Conservation (phyloP, 1,139 yeast species). For the Groenewaldozyma sp. region DNA sequence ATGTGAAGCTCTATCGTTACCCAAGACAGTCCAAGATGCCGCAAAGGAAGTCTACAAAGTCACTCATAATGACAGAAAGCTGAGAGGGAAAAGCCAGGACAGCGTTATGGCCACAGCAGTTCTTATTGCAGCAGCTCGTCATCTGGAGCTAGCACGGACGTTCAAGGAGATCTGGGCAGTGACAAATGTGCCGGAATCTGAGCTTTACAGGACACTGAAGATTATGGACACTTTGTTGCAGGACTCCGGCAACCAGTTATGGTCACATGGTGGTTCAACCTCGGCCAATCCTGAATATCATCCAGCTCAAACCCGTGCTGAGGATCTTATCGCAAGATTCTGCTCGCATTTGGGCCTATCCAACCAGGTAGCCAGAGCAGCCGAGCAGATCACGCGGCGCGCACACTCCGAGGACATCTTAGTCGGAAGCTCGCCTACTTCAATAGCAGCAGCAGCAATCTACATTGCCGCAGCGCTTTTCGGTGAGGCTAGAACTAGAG, state of each 20-base stretch:
- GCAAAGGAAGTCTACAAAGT: slow-evolving; percentile 93
- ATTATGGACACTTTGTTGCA: slow-evolving; percentile 64
- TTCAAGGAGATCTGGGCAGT: slow-evolving; percentile 94
- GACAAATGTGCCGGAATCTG: slow-evolving; percentile 89
- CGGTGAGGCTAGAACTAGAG: slow-evolving; percentile 54
- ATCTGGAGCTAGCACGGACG: slow-evolving; percentile 89
- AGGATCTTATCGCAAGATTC: slow-evolving; percentile 89
- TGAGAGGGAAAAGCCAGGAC: slow-evolving; percentile 88
- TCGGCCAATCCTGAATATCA: slow-evolving; percentile 35
- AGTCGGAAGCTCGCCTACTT: slow-evolving; percentile 95
- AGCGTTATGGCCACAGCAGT: slow-evolving; percentile 96
- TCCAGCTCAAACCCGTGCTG: slow-evolving; percentile 85
- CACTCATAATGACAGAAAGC: slow-evolving; percentile 78
- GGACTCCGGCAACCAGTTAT: slow-evolving; percentile 26
- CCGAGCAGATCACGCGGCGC: slow-evolving; percentile 83
- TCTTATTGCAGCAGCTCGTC: slow-evolving; percentile 87
- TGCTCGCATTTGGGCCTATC: slow-evolving; percentile 89
- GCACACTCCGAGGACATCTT: slow-evolving; percentile 88
- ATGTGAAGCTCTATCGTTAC: slow-evolving; percentile 95
- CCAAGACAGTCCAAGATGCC: slow-evolving; percentile 92
- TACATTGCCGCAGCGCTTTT: slow-evolving; percentile 88
- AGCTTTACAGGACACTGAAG: slow-evolving; percentile 69
- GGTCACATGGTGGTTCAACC: too few relatives aligned
- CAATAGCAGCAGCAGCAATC: slow-evolving; percentile 95
- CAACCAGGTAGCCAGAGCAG: slow-evolving; percentile 82